These are phyloP conservation scores for Zalaria sp. DNA, from an alignment of 2,329 filamentous ascomycete species.

Conservation along the genomic window DNA sequence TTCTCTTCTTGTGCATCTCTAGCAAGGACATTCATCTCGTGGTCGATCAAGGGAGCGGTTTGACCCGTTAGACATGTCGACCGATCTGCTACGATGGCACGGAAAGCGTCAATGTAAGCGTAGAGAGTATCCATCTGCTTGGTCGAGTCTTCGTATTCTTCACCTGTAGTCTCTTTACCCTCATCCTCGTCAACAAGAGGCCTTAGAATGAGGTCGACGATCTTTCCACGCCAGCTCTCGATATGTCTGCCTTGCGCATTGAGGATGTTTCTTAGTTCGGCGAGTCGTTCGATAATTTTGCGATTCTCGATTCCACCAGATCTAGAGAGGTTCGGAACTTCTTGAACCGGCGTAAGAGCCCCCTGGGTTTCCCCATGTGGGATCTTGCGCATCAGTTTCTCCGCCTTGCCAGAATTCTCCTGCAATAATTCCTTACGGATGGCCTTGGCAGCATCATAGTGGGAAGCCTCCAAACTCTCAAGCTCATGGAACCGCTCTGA, in stretches of 20 bases:
- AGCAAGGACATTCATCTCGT: conserved; percentile 46
- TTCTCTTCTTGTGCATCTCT: conserved; percentile 35
- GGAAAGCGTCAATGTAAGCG: conserved; percentile 67
- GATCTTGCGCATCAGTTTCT: conserved; percentile 51
- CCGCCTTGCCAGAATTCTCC: conserved; percentile 43
- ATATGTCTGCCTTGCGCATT: conserved; percentile 60
- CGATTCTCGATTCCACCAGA: conserved; percentile 58
- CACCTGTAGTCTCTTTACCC: conserved; percentile 61
- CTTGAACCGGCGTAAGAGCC: conserved; percentile 48
- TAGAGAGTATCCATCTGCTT: conserved; percentile 80
- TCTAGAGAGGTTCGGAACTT: conserved; percentile 14
- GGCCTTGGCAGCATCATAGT: conserved; percentile 65
- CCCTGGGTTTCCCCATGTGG: conserved; percentile 27
- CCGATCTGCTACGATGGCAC: conserved; percentile 65
- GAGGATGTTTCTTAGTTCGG: conserved; percentile 39
- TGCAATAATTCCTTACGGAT: conserved; percentile 66
- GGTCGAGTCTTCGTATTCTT: conserved; percentile 81
- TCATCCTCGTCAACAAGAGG: conserved; percentile 75
- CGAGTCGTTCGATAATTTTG: conserved; percentile 50
- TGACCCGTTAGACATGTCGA: conserved; percentile 64
- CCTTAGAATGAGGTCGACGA: conserved; percentile 56
- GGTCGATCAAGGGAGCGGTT: conserved; percentile 56
- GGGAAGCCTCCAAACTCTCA: conserved; percentile 55
- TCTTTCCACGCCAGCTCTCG: conserved; percentile 59
- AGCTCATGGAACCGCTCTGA: conserved; percentile 52